Percentiles rank a stretch among this genome's conserved stretches.
Evolutionary conservation across 2,329 filamentous ascomycete species (phyloP).

Genomic region (Neopestalotiopsis sp.): DNA sequence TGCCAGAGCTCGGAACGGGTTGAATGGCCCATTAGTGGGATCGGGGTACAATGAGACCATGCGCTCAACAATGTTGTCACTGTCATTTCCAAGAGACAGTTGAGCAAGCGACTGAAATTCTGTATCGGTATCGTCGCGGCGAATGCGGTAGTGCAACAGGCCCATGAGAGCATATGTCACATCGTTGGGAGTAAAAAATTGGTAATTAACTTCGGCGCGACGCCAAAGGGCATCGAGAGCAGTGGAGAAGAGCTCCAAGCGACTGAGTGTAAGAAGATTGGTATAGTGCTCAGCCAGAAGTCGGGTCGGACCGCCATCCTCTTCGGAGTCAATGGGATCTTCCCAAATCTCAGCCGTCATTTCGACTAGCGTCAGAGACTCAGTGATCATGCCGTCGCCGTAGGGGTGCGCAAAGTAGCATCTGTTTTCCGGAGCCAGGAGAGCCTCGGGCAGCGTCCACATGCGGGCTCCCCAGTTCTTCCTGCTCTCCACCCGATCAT

Average conservation of each 20-base stretch:
- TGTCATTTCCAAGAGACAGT: constrained; percentile 38
- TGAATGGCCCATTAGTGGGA: constrained; percentile 14
- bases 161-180: constrained; percentile 40
- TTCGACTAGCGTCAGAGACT: constrained; percentile 26
- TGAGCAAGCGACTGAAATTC: constrained; percentile 37
- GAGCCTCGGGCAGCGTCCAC: constrained; percentile 32
- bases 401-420: constrained; percentile 24
- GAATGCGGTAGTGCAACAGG: constrained; percentile 33
- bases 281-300: constrained; percentile 36
- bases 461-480: constrained; percentile 30
- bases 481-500: constrained; percentile 23
- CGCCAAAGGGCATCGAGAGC: constrained; percentile 32
- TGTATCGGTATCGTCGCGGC: constrained; percentile 29
- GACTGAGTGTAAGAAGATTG: constrained; percentile 30
- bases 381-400: constrained; percentile 16
- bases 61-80: constrained; percentile 37
- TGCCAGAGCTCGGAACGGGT: constrained; percentile 28
- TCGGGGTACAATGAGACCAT: constrained; percentile 32
- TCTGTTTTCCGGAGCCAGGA: constrained; percentile 25
- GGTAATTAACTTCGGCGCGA: constrained; percentile 19
- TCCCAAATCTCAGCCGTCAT: constrained; percentile 32
- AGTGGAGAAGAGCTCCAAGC: constrained; percentile 32
- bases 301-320: constrained; percentile 25
- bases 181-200: constrained; percentile 29
- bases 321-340: constrained; percentile 21